Percentiles rank a stretch among this genome's conserved stretches.
phyloP scores from a whole-genome alignment of 2,329 filamentous ascomycete genomes.

The Trichoderma aggressivum region DNA sequence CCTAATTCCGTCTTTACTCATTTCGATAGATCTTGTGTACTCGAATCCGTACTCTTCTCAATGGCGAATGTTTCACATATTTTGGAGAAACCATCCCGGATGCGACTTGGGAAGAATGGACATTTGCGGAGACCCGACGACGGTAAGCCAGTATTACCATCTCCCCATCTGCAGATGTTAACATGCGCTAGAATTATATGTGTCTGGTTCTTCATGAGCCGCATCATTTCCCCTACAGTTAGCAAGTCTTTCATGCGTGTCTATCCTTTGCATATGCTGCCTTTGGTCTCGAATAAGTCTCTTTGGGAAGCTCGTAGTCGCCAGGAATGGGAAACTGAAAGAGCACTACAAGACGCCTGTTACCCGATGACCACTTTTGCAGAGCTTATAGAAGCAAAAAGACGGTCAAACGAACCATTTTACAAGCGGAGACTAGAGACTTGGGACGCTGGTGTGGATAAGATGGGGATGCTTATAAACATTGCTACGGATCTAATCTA shows the following conservation, averaged over 20 bases:
- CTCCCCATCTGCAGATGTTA: not conserved
- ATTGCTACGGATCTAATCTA: not conserved
- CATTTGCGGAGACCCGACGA: not conserved
- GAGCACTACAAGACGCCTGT: not conserved
- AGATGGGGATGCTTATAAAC: not conserved
- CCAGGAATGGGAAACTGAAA: not conserved
- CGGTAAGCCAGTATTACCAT: not conserved
- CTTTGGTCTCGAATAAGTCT: not conserved
- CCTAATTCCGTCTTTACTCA: not conserved
- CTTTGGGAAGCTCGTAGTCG: not conserved
- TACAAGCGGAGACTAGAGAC: not conserved
- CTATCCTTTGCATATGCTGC: not conserved
- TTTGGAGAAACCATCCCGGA: not conserved
- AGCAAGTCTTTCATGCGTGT: not conserved
- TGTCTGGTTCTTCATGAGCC: not conserved
- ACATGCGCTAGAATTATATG: not conserved
- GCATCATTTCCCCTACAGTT: not conserved
- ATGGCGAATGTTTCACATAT: not conserved
- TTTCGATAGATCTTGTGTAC: not conserved
- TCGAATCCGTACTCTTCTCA: not conserved
- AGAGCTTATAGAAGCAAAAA: not conserved
- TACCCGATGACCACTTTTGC: not conserved
- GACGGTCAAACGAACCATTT: not conserved
- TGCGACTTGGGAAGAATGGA: not conserved
- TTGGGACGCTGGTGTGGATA: not conserved